These are phyloP conservation scores for Zalerion maritima DNA, from an alignment of 495 filamentous ascomycete species.

Conservation along the genomic window DNA sequence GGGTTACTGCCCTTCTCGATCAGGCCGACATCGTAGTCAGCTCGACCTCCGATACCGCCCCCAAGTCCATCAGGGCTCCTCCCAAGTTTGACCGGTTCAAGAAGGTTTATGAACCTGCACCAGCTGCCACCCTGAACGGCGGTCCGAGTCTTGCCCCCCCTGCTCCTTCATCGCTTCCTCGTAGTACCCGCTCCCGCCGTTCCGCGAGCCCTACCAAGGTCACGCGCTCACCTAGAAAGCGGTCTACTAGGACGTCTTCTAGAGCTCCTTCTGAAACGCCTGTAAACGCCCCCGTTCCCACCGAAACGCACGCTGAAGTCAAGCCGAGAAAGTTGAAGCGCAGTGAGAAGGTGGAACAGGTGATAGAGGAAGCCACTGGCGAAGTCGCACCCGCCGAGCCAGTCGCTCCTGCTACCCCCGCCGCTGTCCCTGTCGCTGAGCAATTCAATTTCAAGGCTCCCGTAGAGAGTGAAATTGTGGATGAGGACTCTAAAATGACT, in stretches of 20 bases:
- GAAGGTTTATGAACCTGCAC: constrained; percentile 11
- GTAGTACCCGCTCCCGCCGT: constrained; percentile 32
- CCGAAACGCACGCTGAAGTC: constrained; percentile 17
- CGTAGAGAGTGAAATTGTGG: constrained; percentile 28
- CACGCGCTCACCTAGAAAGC: constrained; percentile 55
- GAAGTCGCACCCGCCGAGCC: constrained; percentile 10
- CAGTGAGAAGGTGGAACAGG: constrained; percentile 9
- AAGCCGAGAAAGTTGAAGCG: constrained; percentile 6
- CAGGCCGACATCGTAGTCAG: constrained; percentile 46
- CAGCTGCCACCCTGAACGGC: too few species aligned
- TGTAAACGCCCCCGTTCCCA: constrained; percentile 21
- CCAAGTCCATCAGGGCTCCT: constrained; percentile 55
- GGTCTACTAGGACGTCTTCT: constrained; percentile 42
- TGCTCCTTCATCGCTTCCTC: constrained; percentile 25
- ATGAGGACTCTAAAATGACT: constrained; percentile 46
- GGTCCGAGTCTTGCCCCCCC: constrained; percentile 28
- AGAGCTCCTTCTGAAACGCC: constrained; percentile 30
- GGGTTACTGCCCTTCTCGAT: constrained; percentile 83
- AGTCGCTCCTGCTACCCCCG: constrained; percentile 6
- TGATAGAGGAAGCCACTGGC: constrained; percentile 11
- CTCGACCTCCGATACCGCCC: constrained; percentile 26
- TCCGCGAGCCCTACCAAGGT: constrained; percentile 40
- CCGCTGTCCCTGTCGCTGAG: constrained; percentile 21
- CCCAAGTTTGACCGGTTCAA: constrained; percentile 42
- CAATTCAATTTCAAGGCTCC: constrained; percentile 28